Conservation (phyloP, 305 asterid genomes). For the Fraxinus greggii region DNA sequence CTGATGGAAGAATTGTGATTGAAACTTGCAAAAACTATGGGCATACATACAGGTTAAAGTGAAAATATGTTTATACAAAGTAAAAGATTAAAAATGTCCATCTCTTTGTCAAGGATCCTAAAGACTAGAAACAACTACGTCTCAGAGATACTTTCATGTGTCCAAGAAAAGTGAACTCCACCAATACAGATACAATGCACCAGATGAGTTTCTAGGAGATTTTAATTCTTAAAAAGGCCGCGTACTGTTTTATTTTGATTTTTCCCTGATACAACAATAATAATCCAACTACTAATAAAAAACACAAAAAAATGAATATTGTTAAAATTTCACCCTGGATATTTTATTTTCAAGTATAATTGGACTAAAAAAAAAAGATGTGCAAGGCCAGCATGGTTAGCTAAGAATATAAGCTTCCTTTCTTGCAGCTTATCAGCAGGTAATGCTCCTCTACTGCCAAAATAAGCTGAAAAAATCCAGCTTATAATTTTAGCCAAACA, state of each 20-base stretch:
- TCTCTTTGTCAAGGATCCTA: neutral
- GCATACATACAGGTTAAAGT: neutral
- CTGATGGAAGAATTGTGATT: slow-evolving; percentile 37
- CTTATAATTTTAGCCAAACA: neutral
- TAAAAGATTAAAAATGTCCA: slow-evolving; percentile 13
- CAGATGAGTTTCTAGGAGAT: neutral
- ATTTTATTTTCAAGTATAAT: neutral
- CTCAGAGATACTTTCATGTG: neutral
- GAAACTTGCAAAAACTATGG: neutral
- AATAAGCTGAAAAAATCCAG: neutral
- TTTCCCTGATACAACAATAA: neutral
- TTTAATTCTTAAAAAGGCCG: neutral
- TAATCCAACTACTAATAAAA: neutral
- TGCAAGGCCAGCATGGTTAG: neutral
- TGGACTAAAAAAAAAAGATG: neutral
- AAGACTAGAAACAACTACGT: neutral
- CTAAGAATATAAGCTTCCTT: neutral
- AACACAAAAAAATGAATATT: neutral
- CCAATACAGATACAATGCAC: neutral
- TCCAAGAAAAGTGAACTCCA: neutral
- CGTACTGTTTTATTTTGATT: neutral
- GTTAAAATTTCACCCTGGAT: neutral
- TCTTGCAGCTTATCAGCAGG: neutral
- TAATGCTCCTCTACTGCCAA: neutral
- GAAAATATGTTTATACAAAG: neutral